Conservation (phyloP, 164 flowering plant species). For the Houttuynia cordata region DNA sequence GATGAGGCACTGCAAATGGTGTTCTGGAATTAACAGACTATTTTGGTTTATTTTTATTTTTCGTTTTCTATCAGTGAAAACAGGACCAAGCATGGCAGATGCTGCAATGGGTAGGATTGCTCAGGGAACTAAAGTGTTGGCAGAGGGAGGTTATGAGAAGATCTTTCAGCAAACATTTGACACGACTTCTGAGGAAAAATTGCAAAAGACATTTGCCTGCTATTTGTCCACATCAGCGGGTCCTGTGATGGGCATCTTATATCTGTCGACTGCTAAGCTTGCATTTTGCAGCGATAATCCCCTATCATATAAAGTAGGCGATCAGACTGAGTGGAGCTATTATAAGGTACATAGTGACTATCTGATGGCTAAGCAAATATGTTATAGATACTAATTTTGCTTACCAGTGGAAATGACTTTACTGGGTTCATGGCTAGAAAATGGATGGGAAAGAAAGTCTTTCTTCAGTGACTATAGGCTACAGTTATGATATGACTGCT, state of each 20-base stretch:
- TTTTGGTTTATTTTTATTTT: too few relatives aligned
- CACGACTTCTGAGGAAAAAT: conserved; percentile 70
- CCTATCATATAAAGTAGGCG: conserved; percentile 60
- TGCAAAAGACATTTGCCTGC: conserved; percentile 70
- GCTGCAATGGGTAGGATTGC: conserved; percentile 89
- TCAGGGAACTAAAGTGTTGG: conserved; percentile 72
- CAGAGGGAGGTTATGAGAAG: conserved; percentile 96
- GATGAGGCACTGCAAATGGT: too few relatives aligned
- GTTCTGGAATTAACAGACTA: too few relatives aligned
- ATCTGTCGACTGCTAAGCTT: conserved; percentile 72
- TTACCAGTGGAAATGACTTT: too few relatives aligned
- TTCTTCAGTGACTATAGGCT: too few relatives aligned
- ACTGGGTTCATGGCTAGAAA: too few relatives aligned
- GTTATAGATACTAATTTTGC: too few relatives aligned
- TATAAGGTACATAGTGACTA: conserved; percentile 50
- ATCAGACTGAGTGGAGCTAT: conserved; percentile 68
- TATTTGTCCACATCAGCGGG: conserved; percentile 93
- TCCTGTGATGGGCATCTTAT: conserved; percentile 78
- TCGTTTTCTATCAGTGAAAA: conserved; percentile 51
- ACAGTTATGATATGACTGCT: too few relatives aligned
- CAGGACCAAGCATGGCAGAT: conserved; percentile 79
- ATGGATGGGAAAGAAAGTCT: too few relatives aligned
- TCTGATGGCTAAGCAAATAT: too few relatives aligned
- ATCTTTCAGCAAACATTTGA: conserved; percentile 66
- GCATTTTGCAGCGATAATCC: conserved; percentile 90